Base-by-base conservation (phyloP, 768 basidiomycete species). In the Suillus fuscotomentosus region DNA sequence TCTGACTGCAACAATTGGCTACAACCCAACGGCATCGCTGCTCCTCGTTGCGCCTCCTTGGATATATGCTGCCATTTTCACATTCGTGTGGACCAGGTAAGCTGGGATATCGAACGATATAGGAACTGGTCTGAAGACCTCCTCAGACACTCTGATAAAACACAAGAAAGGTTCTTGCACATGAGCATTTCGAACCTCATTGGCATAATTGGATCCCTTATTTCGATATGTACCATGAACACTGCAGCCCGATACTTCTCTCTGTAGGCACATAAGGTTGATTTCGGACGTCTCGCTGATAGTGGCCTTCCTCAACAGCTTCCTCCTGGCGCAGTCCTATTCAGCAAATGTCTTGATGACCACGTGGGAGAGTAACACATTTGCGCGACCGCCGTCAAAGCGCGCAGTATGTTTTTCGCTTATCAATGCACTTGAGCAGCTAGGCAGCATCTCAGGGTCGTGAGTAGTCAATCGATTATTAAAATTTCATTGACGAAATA, bases 401-500 rank as follows among this genome's bases (percentile, higher is more conserved):
- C 88, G 94, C 22, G 91, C 94, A 3, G 90, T 95, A n/a, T 89
- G 88, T 20, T 79, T 96, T 51, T 91, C 93, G 1, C 76, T 92
- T 63, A 86, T 94, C 70, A 94, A 95, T 74, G 86, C 86, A 56
- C 86, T 93, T 72, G 89, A 90, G 27, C 90, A 93, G 71, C 80
- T 92, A 8, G 95, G 94, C 0, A 95, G 95, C 77, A 80, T 97
- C 51, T 79, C 87, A 59, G 94, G 94, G 66, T 88, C 92, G 80
- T 95, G 79, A 79, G 87, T 85, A 34, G 62, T 22, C 54, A 50
- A 14, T 38, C 60, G 62, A 17, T 56, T 42, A 38, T 24, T 61
- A 53, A 60, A 13, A 62, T 31, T 60, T 17, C 11, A 27, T 62
- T 34, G 11, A 22, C 7, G 14, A 48, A n/a, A 5, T 15, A 14